phyloP scores from a whole-genome alignment of 2,329 filamentous ascomycete species.

The Dactylellina sp. region DNA sequence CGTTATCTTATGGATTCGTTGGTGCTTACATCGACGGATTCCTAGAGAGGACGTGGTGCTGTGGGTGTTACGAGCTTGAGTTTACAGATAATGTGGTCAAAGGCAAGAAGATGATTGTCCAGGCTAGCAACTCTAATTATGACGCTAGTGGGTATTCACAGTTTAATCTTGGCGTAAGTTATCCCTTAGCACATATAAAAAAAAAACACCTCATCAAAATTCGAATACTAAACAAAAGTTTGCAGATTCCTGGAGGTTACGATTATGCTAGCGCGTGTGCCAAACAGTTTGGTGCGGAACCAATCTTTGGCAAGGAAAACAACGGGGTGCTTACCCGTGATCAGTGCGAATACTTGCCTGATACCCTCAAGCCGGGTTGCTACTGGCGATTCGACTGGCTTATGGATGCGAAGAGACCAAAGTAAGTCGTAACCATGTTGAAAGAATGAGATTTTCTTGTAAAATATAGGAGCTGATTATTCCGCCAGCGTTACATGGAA shows the following conservation, averaged over 20 bases:
- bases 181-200: neutral
- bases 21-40: slow-evolving; percentile 71
- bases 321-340: slow-evolving; percentile 69
- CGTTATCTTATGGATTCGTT: slow-evolving; percentile 75
- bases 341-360: slow-evolving; percentile 70
- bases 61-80: slow-evolving; percentile 73
- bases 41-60: slow-evolving; percentile 73
- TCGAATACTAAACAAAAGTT: neutral
- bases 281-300: slow-evolving; percentile 39
- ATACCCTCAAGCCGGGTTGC: slow-evolving; percentile 70
- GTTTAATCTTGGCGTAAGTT: slow-evolving; percentile 50
- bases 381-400: slow-evolving; percentile 71
- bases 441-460: neutral
- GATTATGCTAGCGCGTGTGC: slow-evolving; percentile 46
- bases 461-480: slow-evolving; percentile 7
- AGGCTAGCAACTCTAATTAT: slow-evolving; percentile 68
- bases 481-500: slow-evolving; percentile 38
- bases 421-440: too few relatives aligned
- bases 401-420: slow-evolving; percentile 39
- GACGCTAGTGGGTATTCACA: slow-evolving; percentile 37
- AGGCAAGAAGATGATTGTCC: slow-evolving; percentile 74
- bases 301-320: slow-evolving; percentile 54
- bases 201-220: neutral
- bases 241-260: slow-evolving; percentile 51
- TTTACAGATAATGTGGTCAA: slow-evolving; percentile 67